Base-by-base conservation (phyloP, 495 filamentous ascomycete genomes). In the Amphirosellinia nigrospora region DNA sequence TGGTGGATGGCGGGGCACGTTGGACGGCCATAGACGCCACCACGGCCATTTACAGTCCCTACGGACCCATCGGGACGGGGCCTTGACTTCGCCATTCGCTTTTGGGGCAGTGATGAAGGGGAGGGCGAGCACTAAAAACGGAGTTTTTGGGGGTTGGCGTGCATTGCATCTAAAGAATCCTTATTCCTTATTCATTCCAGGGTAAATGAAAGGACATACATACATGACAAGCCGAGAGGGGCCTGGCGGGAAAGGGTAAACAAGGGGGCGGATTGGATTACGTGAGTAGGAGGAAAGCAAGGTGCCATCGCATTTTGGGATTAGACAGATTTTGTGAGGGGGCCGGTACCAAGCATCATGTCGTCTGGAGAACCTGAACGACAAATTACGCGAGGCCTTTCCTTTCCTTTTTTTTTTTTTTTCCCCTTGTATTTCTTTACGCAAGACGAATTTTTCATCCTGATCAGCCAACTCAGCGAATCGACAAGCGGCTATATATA, bases 1-100 rank as follows among this genome's bases (percentile, higher is more conserved):
- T 78, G 36, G 74, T 78, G 0, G 71, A 78, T 60, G 76, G 76
- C 16, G 72, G 74, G 0, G 74, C 70, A 1, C 74, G 73, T 5
- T 78, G 74, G 74, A 65, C 72, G 0, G 65, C 66, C 19, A 64
- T 66, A 21, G 74, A 74, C 52, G 66, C 66, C 13, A 41, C 75
- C 4, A 70, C 70, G 13, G 66, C 72, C 1, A 64, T 73, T 30
- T 78, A 76, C 26, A 70, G 45, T 30, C 50, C 76, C 13, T 78
- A 74, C 65, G 69, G 69, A 7, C 68, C 59, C n/a, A 70, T 64
- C 6, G 60, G 56, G 23, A 56, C 68, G n/a, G 68, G 58, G n/a
- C 43, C 60, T 32, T 70, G 28, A 64, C n/a, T 28, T 5, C 11
- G 16, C 2, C n/a, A 16, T 8, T 36, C 34, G 26, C 2, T 34